Evolutionary conservation across 441 rosid genomes (phyloP).

Genomic region (Brassica balearica): DNA sequence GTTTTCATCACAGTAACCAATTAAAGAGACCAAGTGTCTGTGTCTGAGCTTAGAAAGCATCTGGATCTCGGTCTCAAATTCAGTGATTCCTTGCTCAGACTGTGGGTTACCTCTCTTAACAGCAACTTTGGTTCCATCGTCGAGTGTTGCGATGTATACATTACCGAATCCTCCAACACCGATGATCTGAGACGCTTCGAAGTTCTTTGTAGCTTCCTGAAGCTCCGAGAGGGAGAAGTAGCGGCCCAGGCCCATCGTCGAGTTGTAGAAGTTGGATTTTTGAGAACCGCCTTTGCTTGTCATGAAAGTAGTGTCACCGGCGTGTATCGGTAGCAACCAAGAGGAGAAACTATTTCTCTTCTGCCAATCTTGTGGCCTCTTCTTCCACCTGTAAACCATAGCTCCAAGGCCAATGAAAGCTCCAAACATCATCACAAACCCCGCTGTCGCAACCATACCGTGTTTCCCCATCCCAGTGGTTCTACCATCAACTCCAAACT

Average conservation of each 20-base stretch:
- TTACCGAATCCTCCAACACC: slow-evolving; percentile 95
- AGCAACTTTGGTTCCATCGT: slow-evolving; percentile 85
- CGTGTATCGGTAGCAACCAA: slow-evolving; percentile 86
- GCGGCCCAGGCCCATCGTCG: slow-evolving; percentile 78
- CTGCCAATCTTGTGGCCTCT: slow-evolving; percentile 94
- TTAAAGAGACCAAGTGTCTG: slow-evolving; percentile 86
- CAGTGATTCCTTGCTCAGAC: slow-evolving; percentile 89
- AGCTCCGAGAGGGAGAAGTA: slow-evolving; percentile 73
- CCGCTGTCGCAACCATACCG: slow-evolving; percentile 72
- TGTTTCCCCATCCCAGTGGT: slow-evolving; percentile 43
- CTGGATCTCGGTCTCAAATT: slow-evolving; percentile 91
- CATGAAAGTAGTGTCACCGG: slow-evolving; percentile 72
- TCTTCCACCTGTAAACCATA: slow-evolving; percentile 89
- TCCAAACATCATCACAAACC: slow-evolving; percentile 96
- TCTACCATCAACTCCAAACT: slow-evolving; percentile 76
- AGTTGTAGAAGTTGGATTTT: slow-evolving; percentile 62
- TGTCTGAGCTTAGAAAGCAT: slow-evolving; percentile 93
- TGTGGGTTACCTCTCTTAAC: slow-evolving; percentile 94
- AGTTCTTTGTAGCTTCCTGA: slow-evolving; percentile 83
- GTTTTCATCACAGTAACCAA: slow-evolving; percentile 87
- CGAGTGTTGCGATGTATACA: slow-evolving; percentile 72
- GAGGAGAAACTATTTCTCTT: slow-evolving; percentile 87
- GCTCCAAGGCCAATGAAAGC: slow-evolving; percentile 95
- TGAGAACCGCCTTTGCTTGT: slow-evolving; percentile 74
- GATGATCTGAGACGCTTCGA: slow-evolving; percentile 65